phyloP scores from a whole-genome alignment of 805 yeast genomes.

The Blastobotrys chiropterorum region DNA sequence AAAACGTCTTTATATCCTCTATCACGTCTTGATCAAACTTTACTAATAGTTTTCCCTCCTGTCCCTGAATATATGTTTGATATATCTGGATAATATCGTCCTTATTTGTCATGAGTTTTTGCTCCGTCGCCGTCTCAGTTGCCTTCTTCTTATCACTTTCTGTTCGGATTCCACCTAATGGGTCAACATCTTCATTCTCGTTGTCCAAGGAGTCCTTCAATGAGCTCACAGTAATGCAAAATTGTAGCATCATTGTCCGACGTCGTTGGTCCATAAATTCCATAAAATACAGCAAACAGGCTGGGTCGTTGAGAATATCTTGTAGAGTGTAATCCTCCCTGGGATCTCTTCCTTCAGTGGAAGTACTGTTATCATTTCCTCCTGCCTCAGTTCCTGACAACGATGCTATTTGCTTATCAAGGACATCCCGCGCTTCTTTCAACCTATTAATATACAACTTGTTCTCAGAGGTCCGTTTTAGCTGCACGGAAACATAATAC shows the following conservation, averaged over 20 bases:
- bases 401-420: slow-evolving; percentile 28
- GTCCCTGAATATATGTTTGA: slow-evolving; percentile 37
- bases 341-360: slow-evolving; percentile 15
- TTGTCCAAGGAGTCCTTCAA: slow-evolving; percentile 71
- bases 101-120: slow-evolving; percentile 34
- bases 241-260: slow-evolving; percentile 45
- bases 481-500: slow-evolving; percentile 42
- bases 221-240: slow-evolving; percentile 62
- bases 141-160: slow-evolving; percentile 24
- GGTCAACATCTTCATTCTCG: slow-evolving; percentile 23
- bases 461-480: slow-evolving; percentile 35
- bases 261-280: slow-evolving; percentile 50
- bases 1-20: slow-evolving; percentile 33
- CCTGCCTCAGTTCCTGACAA: slow-evolving; percentile 18
- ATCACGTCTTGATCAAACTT: background rate
- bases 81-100: slow-evolving; percentile 51
- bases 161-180: slow-evolving; percentile 22
- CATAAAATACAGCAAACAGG: slow-evolving; percentile 44
- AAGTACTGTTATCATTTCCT: background rate
- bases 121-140: slow-evolving; percentile 8
- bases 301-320: slow-evolving; percentile 44
- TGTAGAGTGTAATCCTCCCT: slow-evolving; percentile 31
- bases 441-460: slow-evolving; percentile 29
- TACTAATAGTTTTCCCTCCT: slow-evolving; percentile 12
- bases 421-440: slow-evolving; percentile 26